phyloP scores from a whole-genome alignment of 768 basidiomycete genomes.

The Pleurotus cornucopiae region DNA sequence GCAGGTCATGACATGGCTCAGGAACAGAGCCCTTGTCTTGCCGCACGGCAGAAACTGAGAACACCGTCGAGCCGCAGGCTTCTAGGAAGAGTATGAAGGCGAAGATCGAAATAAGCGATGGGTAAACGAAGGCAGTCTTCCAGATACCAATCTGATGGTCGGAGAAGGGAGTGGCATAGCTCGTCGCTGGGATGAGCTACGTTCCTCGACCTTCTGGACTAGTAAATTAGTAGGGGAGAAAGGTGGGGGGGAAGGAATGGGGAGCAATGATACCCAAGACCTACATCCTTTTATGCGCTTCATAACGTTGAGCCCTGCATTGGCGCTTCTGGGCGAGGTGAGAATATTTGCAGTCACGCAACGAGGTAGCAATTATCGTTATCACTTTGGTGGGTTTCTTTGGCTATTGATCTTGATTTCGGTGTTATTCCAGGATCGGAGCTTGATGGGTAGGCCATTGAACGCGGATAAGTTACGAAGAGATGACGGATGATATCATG shows the following conservation, averaged over 20 bases:
- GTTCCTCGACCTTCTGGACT: background rate
- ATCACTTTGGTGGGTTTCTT: background rate
- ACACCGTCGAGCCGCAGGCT: constrained; percentile 4
- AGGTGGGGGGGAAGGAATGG: constrained; percentile 3
- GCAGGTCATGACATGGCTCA: background rate
- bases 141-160: constrained; percentile 2
- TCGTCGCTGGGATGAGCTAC: background rate
- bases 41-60: constrained; percentile 1
- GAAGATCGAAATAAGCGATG: constrained; percentile 1
- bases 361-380: constrained; percentile 2
- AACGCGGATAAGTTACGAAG: background rate
- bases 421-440: constrained; percentile 7
- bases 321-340: constrained; percentile 8
- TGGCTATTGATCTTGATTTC: constrained; percentile 3
- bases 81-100: background rate
- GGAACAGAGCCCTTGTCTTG: constrained; percentile 3
- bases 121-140: background rate
- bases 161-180: constrained; percentile 7
- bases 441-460: constrained; percentile 6
- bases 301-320: background rate
- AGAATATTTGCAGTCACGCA: constrained; percentile 3
- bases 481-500: constrained; percentile 4
- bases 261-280: constrained; percentile 1
- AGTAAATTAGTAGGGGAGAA: background rate
- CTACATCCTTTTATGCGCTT: background rate